Evolutionary conservation across 1,284 basidiomycete species (phyloP).

Genomic region (Meripilus lineatus): DNA sequence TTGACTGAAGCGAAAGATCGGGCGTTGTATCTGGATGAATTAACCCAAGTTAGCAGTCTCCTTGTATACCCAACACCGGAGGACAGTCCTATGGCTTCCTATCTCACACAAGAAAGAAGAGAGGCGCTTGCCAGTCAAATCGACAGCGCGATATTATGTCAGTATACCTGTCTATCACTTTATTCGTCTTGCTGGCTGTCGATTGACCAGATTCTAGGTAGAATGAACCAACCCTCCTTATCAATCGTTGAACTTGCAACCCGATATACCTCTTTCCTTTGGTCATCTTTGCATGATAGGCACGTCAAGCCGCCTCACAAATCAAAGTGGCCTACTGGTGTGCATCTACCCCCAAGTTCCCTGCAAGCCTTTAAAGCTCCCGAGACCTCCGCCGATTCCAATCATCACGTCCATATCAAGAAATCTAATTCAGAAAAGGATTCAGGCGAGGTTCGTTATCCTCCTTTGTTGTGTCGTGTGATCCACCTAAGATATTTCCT

Average conservation of each 20-base stretch:
- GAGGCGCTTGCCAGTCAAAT: slow-evolving; percentile 83
- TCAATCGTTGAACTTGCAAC: slow-evolving; percentile 58
- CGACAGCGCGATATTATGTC: slow-evolving; percentile 78
- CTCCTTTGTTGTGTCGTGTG: too few species aligned
- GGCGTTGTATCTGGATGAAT: slow-evolving; percentile 58
- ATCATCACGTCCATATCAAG: too few species aligned
- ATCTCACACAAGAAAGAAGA: slow-evolving; percentile 68
- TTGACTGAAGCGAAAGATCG: slow-evolving; percentile 51
- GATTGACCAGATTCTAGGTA: slow-evolving; percentile 36
- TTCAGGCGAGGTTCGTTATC: too few species aligned
- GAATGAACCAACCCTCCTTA: slow-evolving; percentile 43
- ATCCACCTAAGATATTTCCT: too few species aligned
- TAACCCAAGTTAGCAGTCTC: slow-evolving; percentile 68
- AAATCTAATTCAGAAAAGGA: too few species aligned
- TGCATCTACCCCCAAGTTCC: too few species aligned
- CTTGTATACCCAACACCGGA: slow-evolving; percentile 76
- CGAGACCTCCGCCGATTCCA: too few species aligned
- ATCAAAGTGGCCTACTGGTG: slow-evolving; percentile 40
- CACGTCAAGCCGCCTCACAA: slow-evolving; percentile 41
- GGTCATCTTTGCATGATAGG: slow-evolving; percentile 48
- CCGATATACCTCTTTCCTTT: slow-evolving; percentile 55
- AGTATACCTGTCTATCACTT: slow-evolving; percentile 26
- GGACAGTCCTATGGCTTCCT: slow-evolving; percentile 59
- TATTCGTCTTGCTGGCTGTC: not conserved
- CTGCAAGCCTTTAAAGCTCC: too few species aligned